A percentile compares a stretch with the other conserved stretches of the same genome.
Conservation (phyloP, 2,329 filamentous ascomycete species). For the Xylaria sp. region DNA sequence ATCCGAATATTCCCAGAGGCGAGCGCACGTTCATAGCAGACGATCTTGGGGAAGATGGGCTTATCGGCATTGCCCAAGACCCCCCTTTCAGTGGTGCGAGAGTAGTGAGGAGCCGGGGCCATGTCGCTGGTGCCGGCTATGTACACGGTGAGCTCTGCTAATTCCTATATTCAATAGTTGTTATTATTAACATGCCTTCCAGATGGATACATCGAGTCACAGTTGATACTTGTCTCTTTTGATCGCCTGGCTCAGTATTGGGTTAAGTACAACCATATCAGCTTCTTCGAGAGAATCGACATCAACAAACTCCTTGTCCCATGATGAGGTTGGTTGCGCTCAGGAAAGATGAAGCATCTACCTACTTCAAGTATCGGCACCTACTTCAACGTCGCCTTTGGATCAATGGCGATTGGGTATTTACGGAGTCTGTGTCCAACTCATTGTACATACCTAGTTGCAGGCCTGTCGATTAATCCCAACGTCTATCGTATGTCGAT, state of each 20-base stretch:
- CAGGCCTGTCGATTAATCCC: no score
- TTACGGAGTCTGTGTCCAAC: no score
- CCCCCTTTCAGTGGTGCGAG: conserved; percentile 66
- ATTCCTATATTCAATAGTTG: neutral
- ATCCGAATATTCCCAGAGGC: conserved; percentile 82
- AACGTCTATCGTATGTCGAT: no score
- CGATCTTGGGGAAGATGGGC: conserved; percentile 65
- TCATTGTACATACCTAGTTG: no score
- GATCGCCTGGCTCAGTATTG: conserved; percentile 78
- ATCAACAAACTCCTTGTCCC: conserved; percentile 46
- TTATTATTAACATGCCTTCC: conserved; percentile 9
- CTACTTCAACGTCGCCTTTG: no score
- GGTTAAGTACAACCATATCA: conserved; percentile 58
- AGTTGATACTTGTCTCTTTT: conserved; percentile 74
- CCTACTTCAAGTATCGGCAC: no score
- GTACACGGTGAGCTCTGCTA: conserved; percentile 55
- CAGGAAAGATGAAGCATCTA: no score
- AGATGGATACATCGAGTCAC: conserved; percentile 71
- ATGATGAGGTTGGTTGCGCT: neutral
- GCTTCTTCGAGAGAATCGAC: conserved; percentile 55
- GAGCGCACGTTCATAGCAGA: conserved; percentile 76
- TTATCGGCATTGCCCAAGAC: conserved; percentile 59
- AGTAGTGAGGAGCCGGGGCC: conserved; percentile 68
- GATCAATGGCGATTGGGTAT: no score
- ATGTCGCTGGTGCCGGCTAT: conserved; percentile 72